phyloP scores from a whole-genome alignment of 1,284 basidiomycete species.

The Cutaneotrichosporon cavernicola region DNA sequence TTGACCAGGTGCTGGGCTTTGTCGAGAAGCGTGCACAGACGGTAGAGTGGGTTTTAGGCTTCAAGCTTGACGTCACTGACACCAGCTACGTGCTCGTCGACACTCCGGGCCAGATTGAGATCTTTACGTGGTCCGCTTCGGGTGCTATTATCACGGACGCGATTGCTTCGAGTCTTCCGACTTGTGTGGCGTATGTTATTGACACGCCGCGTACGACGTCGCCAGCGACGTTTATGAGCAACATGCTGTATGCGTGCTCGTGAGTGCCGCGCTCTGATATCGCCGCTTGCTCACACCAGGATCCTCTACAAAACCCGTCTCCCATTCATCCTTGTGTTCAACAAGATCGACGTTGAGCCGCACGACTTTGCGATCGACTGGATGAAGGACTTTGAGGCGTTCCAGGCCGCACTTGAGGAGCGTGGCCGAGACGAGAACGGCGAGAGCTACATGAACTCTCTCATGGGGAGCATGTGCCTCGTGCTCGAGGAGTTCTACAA shows the following conservation, averaged over 20 bases:
- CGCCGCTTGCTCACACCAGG: constrained; percentile 53
- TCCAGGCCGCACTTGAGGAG: constrained; percentile 61
- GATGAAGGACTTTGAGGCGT: constrained; percentile 94
- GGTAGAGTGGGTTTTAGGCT: constrained; percentile 68
- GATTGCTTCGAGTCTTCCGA: constrained; percentile 87
- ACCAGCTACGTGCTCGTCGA: constrained; percentile 87
- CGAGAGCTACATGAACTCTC: constrained; percentile 96
- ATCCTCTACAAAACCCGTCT: constrained; percentile 98
- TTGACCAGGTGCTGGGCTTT: constrained; percentile 91
- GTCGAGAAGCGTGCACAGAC: constrained; percentile 85
- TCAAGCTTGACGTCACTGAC: background rate
- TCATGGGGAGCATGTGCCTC: constrained; percentile 99
- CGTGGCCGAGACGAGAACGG: constrained; percentile 71
- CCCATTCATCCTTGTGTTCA: constrained; percentile 97
- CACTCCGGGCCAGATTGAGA: constrained; percentile 99
- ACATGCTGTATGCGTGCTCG: constrained; percentile 99
- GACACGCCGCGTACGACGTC: constrained; percentile 94
- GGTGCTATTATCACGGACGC: constrained; percentile 98
- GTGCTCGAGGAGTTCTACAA: constrained; percentile 99
- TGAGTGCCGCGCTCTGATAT: constrained; percentile 49
- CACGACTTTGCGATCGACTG: constrained; percentile 93
- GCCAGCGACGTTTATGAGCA: constrained; percentile 99
- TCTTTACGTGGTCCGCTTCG: constrained; percentile 99
- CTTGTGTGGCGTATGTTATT: constrained; percentile 94
- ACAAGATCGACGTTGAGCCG: constrained; percentile 87